Evolutionary conservation across 2,329 filamentous ascomycete genomes (phyloP).

Genomic region (Tothia fuscella): DNA sequence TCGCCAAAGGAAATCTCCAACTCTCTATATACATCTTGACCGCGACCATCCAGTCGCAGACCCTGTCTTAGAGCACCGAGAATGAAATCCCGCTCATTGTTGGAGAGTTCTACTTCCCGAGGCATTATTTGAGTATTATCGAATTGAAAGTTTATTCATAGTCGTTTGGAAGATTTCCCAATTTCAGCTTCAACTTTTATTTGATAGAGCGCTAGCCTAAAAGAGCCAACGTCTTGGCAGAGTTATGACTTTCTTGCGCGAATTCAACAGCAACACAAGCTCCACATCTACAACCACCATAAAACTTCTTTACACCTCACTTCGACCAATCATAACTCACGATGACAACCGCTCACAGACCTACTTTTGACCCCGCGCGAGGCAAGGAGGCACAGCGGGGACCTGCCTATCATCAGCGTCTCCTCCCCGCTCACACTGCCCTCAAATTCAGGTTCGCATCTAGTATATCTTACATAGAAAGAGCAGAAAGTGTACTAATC

Average conservation of each 20-base stretch:
- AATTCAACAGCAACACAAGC: not conserved
- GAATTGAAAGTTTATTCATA: not conserved
- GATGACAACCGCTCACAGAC: constrained; percentile 55
- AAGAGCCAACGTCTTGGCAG: not conserved
- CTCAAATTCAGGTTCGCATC: constrained; percentile 67
- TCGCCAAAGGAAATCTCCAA: constrained; percentile 74
- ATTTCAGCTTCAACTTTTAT: not conserved
- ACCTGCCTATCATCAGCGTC: constrained; percentile 88
- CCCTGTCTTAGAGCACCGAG: constrained; percentile 69
- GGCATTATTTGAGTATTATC: constrained; percentile 52
- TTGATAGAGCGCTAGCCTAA: not conserved
- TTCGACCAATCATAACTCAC: constrained; percentile 14
- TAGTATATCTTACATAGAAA: too few relatives aligned
- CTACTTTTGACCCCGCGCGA: constrained; percentile 89
- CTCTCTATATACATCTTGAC: constrained; percentile 66
- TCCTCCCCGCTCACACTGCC: constrained; percentile 84
- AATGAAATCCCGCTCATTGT: constrained; percentile 80
- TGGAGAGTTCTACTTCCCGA: constrained; percentile 79
- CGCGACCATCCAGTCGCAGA: constrained; percentile 72
- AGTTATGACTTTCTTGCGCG: too few relatives aligned
- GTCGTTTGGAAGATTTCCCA: not conserved
- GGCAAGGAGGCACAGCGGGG: constrained; percentile 93
- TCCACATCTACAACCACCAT: not conserved
- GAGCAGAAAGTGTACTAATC: too few relatives aligned
- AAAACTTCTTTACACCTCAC: not conserved